Conservation (phyloP, 1,284 basidiomycete genomes). For the Moesziomyces sp. region DNA sequence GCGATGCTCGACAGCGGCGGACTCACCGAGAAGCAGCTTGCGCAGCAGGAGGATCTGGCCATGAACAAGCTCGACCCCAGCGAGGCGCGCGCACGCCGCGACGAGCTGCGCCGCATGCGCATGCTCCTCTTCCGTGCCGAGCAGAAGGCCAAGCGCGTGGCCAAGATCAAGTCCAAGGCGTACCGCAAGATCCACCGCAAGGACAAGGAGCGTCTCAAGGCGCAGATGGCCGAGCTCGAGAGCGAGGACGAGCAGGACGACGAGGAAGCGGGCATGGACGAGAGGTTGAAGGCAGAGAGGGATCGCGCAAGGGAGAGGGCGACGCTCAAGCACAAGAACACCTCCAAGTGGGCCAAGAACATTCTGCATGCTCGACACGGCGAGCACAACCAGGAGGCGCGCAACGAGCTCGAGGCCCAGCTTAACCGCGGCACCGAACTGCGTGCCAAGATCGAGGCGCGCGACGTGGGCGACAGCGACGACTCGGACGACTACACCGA, state of each 20-base stretch:
- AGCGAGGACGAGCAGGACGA: constrained; percentile 67
- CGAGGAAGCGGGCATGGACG: constrained; percentile 69
- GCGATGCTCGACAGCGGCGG: constrained; percentile 66
- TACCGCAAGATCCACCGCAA: constrained; percentile 87
- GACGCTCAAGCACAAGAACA: constrained; percentile 67
- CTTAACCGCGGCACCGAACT: constrained; percentile 50
- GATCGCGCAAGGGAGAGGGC: constrained; percentile 69
- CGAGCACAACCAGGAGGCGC: constrained; percentile 52
- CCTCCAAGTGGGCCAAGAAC: constrained; percentile 66
- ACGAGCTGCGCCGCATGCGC: constrained; percentile 85
- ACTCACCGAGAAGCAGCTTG: constrained; percentile 75
- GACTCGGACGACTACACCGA: constrained; percentile 19
- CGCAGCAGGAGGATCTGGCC: constrained; percentile 81
- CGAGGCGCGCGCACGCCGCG: constrained; percentile 82
- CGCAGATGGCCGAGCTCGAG: constrained; percentile 69
- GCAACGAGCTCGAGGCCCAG: constrained; percentile 61
- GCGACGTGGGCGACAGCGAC: constrained; percentile 33
- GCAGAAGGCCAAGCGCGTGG: constrained; percentile 85
- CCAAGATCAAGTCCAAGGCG: constrained; percentile 95
- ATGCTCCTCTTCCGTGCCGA: constrained; percentile 95
- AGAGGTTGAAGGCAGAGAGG: constrained; percentile 77
- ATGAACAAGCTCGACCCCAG: constrained; percentile 83
- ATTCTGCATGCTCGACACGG: constrained; percentile 39
- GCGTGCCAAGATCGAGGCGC: constrained; percentile 54
- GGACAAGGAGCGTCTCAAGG: constrained; percentile 73